phyloP scores from a whole-genome alignment of 2,329 filamentous ascomycete species.

The Aspergillus glaucus region DNA sequence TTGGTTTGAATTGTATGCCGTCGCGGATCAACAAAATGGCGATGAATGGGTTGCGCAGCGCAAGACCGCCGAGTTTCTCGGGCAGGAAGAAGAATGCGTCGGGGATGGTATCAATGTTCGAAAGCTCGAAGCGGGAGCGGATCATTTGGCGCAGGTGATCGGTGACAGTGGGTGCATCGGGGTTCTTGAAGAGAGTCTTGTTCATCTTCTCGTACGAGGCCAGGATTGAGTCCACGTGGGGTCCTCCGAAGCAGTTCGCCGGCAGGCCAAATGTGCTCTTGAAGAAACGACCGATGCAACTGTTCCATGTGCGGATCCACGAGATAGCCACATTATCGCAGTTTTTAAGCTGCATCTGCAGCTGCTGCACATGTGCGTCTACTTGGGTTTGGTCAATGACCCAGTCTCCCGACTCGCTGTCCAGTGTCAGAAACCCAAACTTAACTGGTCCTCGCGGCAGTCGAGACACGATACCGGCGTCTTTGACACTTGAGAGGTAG shows the following conservation, averaged over 20 bases:
- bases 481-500: slow-evolving; percentile 20
- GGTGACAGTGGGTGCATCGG: slow-evolving; percentile 35
- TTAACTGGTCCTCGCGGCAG: slow-evolving; percentile 47
- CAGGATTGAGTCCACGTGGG: slow-evolving; percentile 46
- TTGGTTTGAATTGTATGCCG: slow-evolving; percentile 16
- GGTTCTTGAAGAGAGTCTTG: slow-evolving; percentile 33
- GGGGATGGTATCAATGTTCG: slow-evolving; percentile 27
- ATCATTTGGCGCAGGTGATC: slow-evolving; percentile 26
- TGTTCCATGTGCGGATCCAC: slow-evolving; percentile 52
- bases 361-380: slow-evolving; percentile 34
- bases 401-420: slow-evolving; percentile 29
- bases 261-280: slow-evolving; percentile 47
- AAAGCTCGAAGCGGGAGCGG: slow-evolving; percentile 41
- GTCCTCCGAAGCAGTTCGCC: slow-evolving; percentile 44
- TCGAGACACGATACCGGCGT: slow-evolving; percentile 17
- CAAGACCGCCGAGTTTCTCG: slow-evolving; percentile 42
- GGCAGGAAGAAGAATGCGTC: slow-evolving; percentile 46
- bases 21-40: slow-evolving; percentile 34
- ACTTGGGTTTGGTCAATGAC: slow-evolving; percentile 34
- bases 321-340: slow-evolving; percentile 45
- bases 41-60: slow-evolving; percentile 44
- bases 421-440: slow-evolving; percentile 47
- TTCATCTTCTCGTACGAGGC: slow-evolving; percentile 44
- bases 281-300: slow-evolving; percentile 48
- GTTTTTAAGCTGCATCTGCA: slow-evolving; percentile 33